Conservation (phyloP, 2,329 filamentous ascomycete species). For the Hypomyces rosellus region DNA sequence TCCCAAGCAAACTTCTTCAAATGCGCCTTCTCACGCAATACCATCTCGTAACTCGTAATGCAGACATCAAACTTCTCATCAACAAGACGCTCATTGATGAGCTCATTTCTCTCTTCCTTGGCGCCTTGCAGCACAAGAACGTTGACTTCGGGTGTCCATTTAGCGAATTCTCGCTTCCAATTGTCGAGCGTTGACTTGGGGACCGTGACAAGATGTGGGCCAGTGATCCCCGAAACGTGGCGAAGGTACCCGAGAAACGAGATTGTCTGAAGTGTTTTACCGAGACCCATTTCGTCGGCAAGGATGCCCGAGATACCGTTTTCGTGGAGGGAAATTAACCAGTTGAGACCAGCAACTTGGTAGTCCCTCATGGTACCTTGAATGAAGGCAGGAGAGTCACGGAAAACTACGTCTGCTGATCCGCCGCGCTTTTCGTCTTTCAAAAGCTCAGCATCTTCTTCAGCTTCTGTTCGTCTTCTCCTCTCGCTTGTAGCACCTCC, state of each 20-base stretch:
- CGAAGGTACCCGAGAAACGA: slow-evolving; percentile 92
- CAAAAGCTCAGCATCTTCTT: slow-evolving; percentile 85
- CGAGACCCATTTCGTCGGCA: slow-evolving; percentile 97
- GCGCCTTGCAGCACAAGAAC: slow-evolving; percentile 89
- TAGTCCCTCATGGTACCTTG: slow-evolving; percentile 92
- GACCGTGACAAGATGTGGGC: slow-evolving; percentile 85
- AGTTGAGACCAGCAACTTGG: slow-evolving; percentile 91
- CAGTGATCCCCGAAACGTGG: slow-evolving; percentile 81
- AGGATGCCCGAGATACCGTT: slow-evolving; percentile 98
- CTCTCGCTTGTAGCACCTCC: slow-evolving; percentile 76
- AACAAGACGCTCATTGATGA: slow-evolving; percentile 87
- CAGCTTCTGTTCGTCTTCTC: slow-evolving; percentile 85
- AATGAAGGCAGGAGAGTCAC: slow-evolving; percentile 88
- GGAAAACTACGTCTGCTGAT: slow-evolving; percentile 81
- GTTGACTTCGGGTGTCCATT: slow-evolving; percentile 93
- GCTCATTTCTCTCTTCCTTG: slow-evolving; percentile 81
- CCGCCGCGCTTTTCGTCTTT: slow-evolving; percentile 86
- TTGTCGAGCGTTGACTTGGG: slow-evolving; percentile 98
- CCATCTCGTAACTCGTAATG: slow-evolving; percentile 99
- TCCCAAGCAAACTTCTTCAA: slow-evolving; percentile 99
- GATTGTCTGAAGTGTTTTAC: slow-evolving; percentile 96
- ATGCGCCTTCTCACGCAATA: slow-evolving; percentile 87
- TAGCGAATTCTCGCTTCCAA: slow-evolving; percentile 91
- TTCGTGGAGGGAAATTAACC: slow-evolving; percentile 95
- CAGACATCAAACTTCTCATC: slow-evolving; percentile 97